Conservation (phyloP, 106 monocot genomes). For the Vanilla planifolia region DNA sequence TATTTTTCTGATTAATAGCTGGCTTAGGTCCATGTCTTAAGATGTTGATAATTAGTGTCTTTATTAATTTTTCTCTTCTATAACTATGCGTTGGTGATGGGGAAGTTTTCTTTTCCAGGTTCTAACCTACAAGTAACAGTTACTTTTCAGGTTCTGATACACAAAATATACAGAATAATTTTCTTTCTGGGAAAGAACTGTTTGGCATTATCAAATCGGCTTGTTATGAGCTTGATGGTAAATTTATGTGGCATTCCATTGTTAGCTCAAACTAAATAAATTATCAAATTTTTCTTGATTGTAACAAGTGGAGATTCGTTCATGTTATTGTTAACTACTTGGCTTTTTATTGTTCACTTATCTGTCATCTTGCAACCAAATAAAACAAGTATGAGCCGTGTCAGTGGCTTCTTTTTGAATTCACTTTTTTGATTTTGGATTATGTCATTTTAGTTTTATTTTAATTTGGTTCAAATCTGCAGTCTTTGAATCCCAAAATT, state of each 20-base stretch:
- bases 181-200: constrained; percentile 13
- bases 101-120: constrained; percentile 9
- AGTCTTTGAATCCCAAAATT: too few species aligned
- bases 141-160: constrained; percentile 27
- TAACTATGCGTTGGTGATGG: neutral
- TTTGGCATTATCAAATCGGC: constrained; percentile 33
- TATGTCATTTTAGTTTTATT: too few species aligned
- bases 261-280: neutral
- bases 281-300: neutral
- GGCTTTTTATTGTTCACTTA: too few species aligned
- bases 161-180: constrained; percentile 7
- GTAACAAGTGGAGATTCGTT: neutral
- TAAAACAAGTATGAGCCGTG: too few species aligned
- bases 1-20: neutral
- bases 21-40: neutral
- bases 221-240: constrained; percentile 35
- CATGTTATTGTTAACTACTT: too few species aligned
- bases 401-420: too few species aligned
- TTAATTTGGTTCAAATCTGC: too few species aligned
- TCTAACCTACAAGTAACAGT: constrained; percentile 25
- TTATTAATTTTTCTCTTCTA: neutral
- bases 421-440: too few species aligned
- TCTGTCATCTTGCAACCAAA: too few species aligned
- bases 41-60: neutral
- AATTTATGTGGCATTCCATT: neutral